A percentile compares a stretch with the other conserved stretches of the same genome.
Conservation (phyloP, 192 early-diverging fungal species). For the Mortierella antarctica region DNA sequence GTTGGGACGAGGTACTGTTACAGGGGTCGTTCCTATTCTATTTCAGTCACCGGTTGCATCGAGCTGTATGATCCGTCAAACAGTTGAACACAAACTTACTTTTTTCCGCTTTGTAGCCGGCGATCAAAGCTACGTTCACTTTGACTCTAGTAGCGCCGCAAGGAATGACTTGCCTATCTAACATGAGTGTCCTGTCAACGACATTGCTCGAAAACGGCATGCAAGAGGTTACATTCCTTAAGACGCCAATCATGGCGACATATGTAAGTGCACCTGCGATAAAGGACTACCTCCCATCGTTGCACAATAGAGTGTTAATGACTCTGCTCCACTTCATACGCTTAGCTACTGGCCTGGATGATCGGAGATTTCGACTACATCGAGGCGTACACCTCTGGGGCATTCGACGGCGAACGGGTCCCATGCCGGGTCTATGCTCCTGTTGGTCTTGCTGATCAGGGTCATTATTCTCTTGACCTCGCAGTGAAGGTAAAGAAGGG, state of each 20-base stretch:
- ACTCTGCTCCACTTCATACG: not conserved
- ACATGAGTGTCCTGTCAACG: slow-evolving; percentile 56
- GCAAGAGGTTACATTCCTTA: slow-evolving; percentile 51
- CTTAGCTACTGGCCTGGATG: slow-evolving; percentile 71
- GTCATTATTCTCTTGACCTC: slow-evolving; percentile 49
- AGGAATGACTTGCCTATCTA: slow-evolving; percentile 61
- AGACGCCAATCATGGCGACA: slow-evolving; percentile 51
- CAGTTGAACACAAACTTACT: not conserved
- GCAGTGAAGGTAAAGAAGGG: slow-evolving; percentile 18
- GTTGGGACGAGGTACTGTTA: slow-evolving; percentile 84
- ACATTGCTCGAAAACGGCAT: slow-evolving; percentile 31
- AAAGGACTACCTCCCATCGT: not conserved
- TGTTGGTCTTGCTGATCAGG: slow-evolving; percentile 54
- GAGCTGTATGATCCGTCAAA: too few relatives aligned
- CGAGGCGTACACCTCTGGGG: slow-evolving; percentile 40
- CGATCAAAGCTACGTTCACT: slow-evolving; percentile 66
- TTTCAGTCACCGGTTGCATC: too few relatives aligned
- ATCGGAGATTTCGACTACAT: slow-evolving; percentile 62
- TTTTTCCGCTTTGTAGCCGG: slow-evolving; percentile 54
- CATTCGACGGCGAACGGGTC: slow-evolving; percentile 53
- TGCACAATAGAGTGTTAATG: not conserved
- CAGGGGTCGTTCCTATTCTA: not conserved
- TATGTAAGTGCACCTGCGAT: slow-evolving; percentile 32
- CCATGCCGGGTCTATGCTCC: slow-evolving; percentile 59
- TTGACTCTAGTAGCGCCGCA: slow-evolving; percentile 56